Percentiles rank a stretch among this genome's conserved stretches.
These are phyloP conservation scores for Phytophthora pseudosyringae DNA, from an alignment of 352 stramenopile species.

Conservation along the genomic window DNA sequence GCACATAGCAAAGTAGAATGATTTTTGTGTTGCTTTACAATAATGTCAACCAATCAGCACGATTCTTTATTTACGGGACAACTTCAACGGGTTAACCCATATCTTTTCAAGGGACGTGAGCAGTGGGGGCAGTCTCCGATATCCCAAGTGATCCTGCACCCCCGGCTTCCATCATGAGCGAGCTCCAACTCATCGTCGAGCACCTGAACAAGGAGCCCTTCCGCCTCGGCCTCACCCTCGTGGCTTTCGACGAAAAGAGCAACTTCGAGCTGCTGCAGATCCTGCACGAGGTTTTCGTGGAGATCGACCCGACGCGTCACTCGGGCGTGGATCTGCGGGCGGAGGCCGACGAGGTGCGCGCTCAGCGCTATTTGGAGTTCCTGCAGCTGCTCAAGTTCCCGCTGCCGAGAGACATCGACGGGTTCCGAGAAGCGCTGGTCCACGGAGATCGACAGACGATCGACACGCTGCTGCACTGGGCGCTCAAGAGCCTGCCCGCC, in stretches of 20 bases:
- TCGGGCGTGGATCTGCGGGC: constrained; percentile 84
- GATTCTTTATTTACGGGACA: too few relatives aligned
- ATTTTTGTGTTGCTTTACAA: too few relatives aligned
- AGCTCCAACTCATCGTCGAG: constrained; percentile 93
- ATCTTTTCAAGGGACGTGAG: too few relatives aligned
- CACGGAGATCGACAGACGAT: constrained; percentile 89
- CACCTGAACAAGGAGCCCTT: constrained; percentile 94
- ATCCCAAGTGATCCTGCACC: background rate
- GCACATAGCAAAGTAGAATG: too few relatives aligned
- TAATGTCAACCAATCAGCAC: too few relatives aligned
- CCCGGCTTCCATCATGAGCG: constrained; percentile 68
- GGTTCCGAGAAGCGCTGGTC: constrained; percentile 77
- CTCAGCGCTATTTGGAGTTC: constrained; percentile 91
- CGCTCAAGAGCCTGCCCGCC: constrained; percentile 83
- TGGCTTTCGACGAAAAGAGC: constrained; percentile 95
- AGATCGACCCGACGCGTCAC: constrained; percentile 86
- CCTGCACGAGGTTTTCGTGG: constrained; percentile 92
- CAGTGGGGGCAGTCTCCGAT: constrained; percentile 9
- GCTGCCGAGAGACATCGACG: constrained; percentile 72
- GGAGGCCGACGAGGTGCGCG: constrained; percentile 80
- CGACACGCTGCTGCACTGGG: constrained; percentile 94
- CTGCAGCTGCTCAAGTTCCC: constrained; percentile 95
- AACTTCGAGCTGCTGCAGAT: constrained; percentile 94
- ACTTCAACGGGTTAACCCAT: too few relatives aligned
- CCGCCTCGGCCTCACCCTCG: constrained; percentile 86